These are phyloP conservation scores for Pseudogymnoascus sp. DNA, from an alignment of 2,329 filamentous ascomycete genomes.

Conservation along the genomic window DNA sequence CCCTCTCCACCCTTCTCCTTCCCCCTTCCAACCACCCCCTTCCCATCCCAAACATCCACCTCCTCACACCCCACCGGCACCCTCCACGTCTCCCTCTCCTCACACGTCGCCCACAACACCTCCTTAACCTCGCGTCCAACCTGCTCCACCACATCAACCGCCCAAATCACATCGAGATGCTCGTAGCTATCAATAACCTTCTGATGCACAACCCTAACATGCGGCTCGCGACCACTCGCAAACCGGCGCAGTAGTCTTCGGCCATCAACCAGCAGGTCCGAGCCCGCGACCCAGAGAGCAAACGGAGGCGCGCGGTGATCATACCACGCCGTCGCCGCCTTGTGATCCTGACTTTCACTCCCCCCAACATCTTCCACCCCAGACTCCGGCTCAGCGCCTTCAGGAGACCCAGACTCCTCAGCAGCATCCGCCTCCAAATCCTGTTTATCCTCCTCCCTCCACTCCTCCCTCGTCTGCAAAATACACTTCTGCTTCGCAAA, in stretches of 20 bases:
- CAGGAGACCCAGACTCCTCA: too few relatives aligned
- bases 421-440: conserved; percentile 33
- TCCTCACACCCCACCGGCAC: conserved; percentile 25
- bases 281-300: conserved; percentile 79
- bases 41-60: conserved; percentile 17
- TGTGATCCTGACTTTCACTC: conserved; percentile 33
- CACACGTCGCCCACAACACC: conserved; percentile 73
- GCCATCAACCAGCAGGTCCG: conserved; percentile 79
- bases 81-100: conserved; percentile 21
- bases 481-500: conserved; percentile 84
- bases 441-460: conserved; percentile 47
- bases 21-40: background rate
- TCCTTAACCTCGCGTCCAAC: conserved; percentile 74
- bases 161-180: conserved; percentile 92
- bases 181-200: conserved; percentile 84
- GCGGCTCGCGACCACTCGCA: conserved; percentile 67
- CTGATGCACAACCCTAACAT: conserved; percentile 70
- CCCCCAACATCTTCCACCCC: conserved; percentile 18
- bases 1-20: background rate
- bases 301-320: conserved; percentile 70
- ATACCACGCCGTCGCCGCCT: conserved; percentile 67
- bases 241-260: conserved; percentile 64
- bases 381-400: conserved; percentile 15
- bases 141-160: conserved; percentile 76
- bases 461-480: conserved; percentile 66